phyloP scores from a whole-genome alignment of 306 rosid genomes.

The Hippophae gyantsensis region DNA sequence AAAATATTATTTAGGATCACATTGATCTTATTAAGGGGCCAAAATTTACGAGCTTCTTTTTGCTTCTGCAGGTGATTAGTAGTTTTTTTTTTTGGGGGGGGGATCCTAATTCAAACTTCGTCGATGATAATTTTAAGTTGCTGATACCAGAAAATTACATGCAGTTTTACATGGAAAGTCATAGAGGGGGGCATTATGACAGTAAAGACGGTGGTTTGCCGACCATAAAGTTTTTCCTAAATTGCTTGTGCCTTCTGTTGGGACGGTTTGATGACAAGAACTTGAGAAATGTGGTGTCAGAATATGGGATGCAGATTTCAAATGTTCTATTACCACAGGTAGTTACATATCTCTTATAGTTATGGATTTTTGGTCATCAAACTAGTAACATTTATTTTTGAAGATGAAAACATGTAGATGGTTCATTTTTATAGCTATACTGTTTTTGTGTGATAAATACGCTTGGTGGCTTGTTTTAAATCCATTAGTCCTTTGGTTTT shows the following conservation, averaged over 20 bases:
- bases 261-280: constrained; percentile 67
- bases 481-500: too few relatives aligned
- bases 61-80: not conserved
- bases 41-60: not conserved
- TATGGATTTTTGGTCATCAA: not conserved
- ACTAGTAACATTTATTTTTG: too few relatives aligned
- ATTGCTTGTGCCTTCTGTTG: constrained; percentile 74
- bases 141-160: constrained; percentile 16
- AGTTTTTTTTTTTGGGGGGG: not conserved
- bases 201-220: constrained; percentile 51
- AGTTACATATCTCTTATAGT: constrained; percentile 3
- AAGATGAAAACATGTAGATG: too few relatives aligned
- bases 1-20: too few relatives aligned
- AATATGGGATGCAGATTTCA: constrained; percentile 57
- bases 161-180: constrained; percentile 65
- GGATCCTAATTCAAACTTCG: not conserved
- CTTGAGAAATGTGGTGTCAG: constrained; percentile 48
- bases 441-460: too few relatives aligned
- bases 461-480: too few relatives aligned
- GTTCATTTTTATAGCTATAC: too few relatives aligned
- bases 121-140: constrained; percentile 17
- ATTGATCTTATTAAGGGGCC: too few relatives aligned
- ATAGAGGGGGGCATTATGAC: constrained; percentile 43
- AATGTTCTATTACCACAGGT: constrained; percentile 71
- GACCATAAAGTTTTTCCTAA: constrained; percentile 74